These are phyloP conservation scores for Fusarium sororula DNA, from an alignment of 2,329 filamentous ascomycete genomes.

Conservation along the genomic window DNA sequence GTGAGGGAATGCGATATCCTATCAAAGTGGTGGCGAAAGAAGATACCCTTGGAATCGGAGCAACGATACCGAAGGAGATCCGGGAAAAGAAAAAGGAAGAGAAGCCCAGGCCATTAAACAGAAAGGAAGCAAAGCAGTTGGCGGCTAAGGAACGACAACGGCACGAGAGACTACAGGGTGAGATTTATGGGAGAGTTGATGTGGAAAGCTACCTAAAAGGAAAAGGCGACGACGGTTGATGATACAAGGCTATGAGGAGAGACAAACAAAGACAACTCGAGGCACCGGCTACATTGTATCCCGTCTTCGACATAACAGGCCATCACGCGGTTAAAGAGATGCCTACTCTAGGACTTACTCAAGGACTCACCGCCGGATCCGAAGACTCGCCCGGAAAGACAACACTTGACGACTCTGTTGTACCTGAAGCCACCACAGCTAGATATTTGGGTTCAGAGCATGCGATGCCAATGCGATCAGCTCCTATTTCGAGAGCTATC, in stretches of 20 bases:
- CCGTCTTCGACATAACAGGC: neutral
- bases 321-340: neutral
- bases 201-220: slow-evolving; percentile 76
- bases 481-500: neutral
- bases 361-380: slow-evolving; percentile 8
- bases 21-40: slow-evolving; percentile 77
- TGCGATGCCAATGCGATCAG: neutral
- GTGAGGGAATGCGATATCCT: slow-evolving; percentile 79
- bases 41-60: slow-evolving; percentile 78
- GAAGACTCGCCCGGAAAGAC: neutral
- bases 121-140: slow-evolving; percentile 73
- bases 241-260: neutral
- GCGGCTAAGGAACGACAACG: slow-evolving; percentile 70
- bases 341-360: slow-evolving; percentile 7
- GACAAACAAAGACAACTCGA: neutral
- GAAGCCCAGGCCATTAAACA: slow-evolving; percentile 66
- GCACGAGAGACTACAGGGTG: slow-evolving; percentile 69
- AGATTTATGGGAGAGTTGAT: slow-evolving; percentile 81
- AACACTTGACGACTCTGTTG: no score
- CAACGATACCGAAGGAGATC: slow-evolving; percentile 52
- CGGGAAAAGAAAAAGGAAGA: slow-evolving; percentile 54
- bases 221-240: slow-evolving; percentile 40
- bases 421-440: neutral
- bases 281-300: neutral
- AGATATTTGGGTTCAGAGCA: neutral